Conservation (phyloP, 495 filamentous ascomycete genomes). For the Penicillium cataractarum region DNA sequence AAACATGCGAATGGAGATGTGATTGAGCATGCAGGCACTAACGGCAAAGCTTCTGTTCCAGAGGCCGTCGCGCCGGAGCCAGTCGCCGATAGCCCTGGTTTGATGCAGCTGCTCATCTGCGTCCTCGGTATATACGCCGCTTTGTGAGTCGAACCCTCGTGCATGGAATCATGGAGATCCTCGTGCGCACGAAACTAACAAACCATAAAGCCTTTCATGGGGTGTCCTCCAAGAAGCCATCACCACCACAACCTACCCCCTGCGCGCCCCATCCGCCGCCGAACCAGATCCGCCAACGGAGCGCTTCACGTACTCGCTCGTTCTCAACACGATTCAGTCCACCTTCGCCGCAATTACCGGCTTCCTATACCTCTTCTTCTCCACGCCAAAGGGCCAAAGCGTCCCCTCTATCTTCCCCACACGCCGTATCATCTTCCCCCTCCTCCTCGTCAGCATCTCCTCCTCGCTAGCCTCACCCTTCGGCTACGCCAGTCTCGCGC, state of each 20-base stretch:
- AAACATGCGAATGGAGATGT: constrained; percentile 35
- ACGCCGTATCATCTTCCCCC: constrained; percentile 69
- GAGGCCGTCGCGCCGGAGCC: constrained; percentile 29
- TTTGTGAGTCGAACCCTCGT: constrained; percentile 67
- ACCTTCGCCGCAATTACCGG: constrained; percentile 82
- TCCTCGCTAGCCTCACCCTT: constrained; percentile 90
- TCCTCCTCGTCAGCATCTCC: constrained; percentile 83
- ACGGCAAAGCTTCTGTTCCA: constrained; percentile 44
- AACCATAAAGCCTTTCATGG: constrained; percentile 77
- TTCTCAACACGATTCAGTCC: constrained; percentile 95
- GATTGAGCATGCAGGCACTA: constrained; percentile 25
- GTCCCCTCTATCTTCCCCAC: constrained; percentile 76
- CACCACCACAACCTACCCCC: constrained; percentile 83
- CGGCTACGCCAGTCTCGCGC: constrained; percentile 87
- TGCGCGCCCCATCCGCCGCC: constrained; percentile 40
- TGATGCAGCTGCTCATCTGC: constrained; percentile 79
- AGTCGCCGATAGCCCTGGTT: constrained; percentile 48
- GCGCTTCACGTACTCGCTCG: constrained; percentile 88
- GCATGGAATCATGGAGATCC: neutral
- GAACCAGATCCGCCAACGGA: constrained; percentile 58
- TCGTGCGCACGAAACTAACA: constrained; percentile 19
- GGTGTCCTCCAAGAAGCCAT: constrained; percentile 96
- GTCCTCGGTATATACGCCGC: constrained; percentile 93
- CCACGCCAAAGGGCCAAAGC: constrained; percentile 57
- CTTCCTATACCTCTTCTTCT: constrained; percentile 75